Evolutionary conservation across 306 rosid genomes (phyloP).

Genomic region (Spatholobus suberectus): DNA sequence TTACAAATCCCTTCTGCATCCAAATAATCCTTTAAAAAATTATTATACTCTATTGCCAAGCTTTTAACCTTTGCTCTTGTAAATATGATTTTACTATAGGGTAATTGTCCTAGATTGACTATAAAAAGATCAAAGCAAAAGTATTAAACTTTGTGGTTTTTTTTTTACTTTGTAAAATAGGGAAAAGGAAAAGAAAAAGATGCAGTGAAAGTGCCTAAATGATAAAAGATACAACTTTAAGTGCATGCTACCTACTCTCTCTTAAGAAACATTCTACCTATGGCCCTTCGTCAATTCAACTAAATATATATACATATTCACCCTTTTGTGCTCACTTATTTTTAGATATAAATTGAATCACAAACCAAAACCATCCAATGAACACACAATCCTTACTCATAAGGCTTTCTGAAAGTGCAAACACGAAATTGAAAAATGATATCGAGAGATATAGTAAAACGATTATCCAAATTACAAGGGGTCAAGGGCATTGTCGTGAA

Average conservation of each 20-base stretch:
- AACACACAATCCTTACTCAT: not conserved
- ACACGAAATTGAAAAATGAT: not conserved
- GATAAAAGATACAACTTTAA: slow-evolving; percentile 28
- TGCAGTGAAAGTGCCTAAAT: not conserved
- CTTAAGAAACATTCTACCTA: slow-evolving; percentile 53
- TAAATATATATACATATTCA: not conserved
- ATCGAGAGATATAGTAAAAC: not conserved
- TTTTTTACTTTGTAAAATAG: not conserved
- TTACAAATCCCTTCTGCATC: no score
- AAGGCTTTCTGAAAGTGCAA: not conserved
- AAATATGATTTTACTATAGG: not conserved
- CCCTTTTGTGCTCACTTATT: not conserved
- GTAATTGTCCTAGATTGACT: not conserved
- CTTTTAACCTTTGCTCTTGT: not conserved
- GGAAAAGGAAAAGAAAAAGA: slow-evolving; percentile 10
- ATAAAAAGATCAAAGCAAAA: not conserved
- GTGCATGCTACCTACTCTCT: slow-evolving; percentile 49
- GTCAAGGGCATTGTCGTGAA: slow-evolving; percentile 43
- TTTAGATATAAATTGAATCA: not conserved
- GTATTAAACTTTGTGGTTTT: not conserved
- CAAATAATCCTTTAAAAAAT: no score
- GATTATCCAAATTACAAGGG: not conserved
- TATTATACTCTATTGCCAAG: not conserved
- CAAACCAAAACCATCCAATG: slow-evolving; percentile 4
- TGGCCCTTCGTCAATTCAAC: slow-evolving; percentile 11